phyloP scores from a whole-genome alignment of 23 red algal species.

The Pyropia haitanensis region DNA sequence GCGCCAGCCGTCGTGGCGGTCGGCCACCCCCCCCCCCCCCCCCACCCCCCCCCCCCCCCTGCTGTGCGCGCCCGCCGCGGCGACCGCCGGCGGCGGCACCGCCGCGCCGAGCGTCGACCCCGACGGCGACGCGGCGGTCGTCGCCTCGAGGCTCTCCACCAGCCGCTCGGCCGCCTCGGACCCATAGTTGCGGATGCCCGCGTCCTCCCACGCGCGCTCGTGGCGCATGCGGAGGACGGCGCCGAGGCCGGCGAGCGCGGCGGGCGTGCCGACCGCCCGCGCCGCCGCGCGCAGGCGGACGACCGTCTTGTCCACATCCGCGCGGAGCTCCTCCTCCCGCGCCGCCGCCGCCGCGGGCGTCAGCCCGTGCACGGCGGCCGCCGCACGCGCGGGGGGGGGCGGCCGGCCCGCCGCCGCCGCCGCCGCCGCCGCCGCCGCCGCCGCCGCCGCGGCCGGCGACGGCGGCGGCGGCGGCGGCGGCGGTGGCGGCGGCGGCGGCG shows the following conservation, averaged over 20 bases:
- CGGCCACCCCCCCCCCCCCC: too few relatives aligned
- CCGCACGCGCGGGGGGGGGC: too few relatives aligned
- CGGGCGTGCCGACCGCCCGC: conserved; percentile 4
- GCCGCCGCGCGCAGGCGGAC: conserved; percentile 29
- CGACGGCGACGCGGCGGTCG: too few relatives aligned
- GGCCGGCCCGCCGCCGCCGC: neutral
- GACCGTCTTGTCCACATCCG: conserved; percentile 27
- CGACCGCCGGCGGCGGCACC: too few relatives aligned
- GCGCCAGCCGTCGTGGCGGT: too few relatives aligned
- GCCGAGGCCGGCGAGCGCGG: conserved; percentile 23
- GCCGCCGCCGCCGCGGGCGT: neutral
- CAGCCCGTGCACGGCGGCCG: neutral
- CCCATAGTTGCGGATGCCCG: conserved; percentile 38
- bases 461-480: neutral
- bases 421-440: neutral
- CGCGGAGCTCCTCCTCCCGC: conserved; percentile 9
- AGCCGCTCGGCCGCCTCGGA: conserved; percentile 49
- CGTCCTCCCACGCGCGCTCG: conserved; percentile 25
- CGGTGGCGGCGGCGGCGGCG: too few relatives aligned
- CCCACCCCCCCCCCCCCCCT: too few relatives aligned
- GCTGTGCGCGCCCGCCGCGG: too few relatives aligned
- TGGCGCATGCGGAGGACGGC: conserved; percentile 38
- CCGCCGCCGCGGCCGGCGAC: neutral
- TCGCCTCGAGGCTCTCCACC: conserved; percentile 37
- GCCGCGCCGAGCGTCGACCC: too few relatives aligned